Percentiles rank a stretch among this genome's conserved stretches.
Conservation (phyloP, 768 basidiomycete species). For the Boletus patriciae region DNA sequence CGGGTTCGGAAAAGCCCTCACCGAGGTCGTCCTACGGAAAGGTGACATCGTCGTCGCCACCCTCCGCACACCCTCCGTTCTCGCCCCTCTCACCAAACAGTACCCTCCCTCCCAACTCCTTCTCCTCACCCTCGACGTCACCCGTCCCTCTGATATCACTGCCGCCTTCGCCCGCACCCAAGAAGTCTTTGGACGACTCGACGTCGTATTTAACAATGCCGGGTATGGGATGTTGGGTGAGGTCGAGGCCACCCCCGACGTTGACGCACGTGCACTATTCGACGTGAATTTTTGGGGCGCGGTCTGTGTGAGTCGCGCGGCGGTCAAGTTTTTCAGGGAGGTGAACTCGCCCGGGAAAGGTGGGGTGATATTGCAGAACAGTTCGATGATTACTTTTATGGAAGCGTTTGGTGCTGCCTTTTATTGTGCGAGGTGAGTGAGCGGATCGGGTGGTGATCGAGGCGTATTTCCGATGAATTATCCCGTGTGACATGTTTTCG, state of each 20-base stretch:
- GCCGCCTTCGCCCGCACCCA: conserved; percentile 34
- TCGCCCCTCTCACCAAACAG: conserved; percentile 23
- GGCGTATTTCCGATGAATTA: background rate
- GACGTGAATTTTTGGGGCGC: conserved; percentile 29
- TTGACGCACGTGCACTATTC: conserved; percentile 32
- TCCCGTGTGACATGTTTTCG: background rate
- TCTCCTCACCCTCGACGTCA: conserved; percentile 41
- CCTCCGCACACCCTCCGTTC: conserved; percentile 36
- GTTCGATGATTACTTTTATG: no score
- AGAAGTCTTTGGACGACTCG: conserved; percentile 38
- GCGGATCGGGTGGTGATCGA: background rate
- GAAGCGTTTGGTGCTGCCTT: no score
- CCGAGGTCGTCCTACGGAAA: conserved; percentile 30
- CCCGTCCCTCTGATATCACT: conserved; percentile 27
- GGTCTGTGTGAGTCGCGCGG: conserved; percentile 18
- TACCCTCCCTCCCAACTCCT: conserved; percentile 32
- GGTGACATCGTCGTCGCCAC: conserved; percentile 43
- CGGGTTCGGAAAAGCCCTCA: conserved; percentile 38
- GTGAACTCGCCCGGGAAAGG: conserved; percentile 21
- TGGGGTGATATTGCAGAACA: conserved; percentile 8
- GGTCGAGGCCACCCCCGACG: conserved; percentile 34
- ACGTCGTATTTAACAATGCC: conserved; percentile 47
- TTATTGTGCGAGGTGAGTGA: conserved; percentile 4
- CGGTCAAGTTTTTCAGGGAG: conserved; percentile 33
- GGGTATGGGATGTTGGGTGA: conserved; percentile 29